A percentile compares a stretch with the other conserved stretches of the same genome.
These are phyloP conservation scores for Apophysomyces sp. DNA, from an alignment of 371 early-diverging fungal species.

Conservation along the genomic window DNA sequence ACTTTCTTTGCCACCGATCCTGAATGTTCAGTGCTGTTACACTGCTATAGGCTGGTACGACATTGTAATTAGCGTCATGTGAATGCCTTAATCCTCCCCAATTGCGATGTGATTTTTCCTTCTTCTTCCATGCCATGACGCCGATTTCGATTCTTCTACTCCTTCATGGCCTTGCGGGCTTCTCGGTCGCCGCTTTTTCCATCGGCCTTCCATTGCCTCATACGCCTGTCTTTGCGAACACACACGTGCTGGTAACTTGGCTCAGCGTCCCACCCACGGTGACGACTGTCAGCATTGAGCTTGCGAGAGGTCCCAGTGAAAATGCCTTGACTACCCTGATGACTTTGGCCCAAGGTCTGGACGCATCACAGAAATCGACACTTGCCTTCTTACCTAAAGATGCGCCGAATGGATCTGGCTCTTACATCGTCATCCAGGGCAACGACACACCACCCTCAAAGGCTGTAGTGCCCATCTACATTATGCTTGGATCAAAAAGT, in stretches of 20 bases:
- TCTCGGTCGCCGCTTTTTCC: neutral
- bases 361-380: neutral
- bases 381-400: slow-evolving; percentile 3
- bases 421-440: slow-evolving; percentile 7
- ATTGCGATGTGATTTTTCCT: neutral
- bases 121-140: neutral
- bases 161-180: neutral
- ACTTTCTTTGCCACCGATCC: neutral
- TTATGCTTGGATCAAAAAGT: neutral
- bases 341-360: neutral
- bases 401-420: neutral
- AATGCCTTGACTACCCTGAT: neutral
- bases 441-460: slow-evolving; percentile 4
- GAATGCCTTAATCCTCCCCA: neutral
- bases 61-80: neutral
- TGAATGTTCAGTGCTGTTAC: neutral
- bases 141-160: neutral
- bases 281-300: neutral
- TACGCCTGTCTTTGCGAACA: neutral
- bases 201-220: neutral
- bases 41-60: too few relatives aligned
- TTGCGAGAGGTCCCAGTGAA: neutral
- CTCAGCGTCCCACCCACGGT: neutral
- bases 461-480: neutral
- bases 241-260: neutral